phyloP scores from a whole-genome alignment of 192 early-diverging fungal genomes.

The Entomortierella beljakovae region DNA sequence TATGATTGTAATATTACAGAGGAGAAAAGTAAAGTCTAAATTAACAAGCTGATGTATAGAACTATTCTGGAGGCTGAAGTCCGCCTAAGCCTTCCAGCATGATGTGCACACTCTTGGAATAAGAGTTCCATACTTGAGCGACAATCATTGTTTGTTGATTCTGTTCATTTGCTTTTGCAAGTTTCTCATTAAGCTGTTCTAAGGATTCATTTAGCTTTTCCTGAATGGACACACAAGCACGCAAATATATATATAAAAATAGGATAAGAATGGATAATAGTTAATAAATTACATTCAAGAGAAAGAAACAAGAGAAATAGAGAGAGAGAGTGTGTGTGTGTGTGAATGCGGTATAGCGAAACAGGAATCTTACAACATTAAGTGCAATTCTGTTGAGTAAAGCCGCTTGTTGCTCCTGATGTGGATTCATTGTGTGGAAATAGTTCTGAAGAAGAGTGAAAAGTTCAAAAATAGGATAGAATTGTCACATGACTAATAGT shows the following conservation, averaged over 20 bases:
- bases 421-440: no score
- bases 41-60: no score
- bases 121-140: conserved; percentile 39
- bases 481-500: background rate
- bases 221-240: conserved; percentile 3
- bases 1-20: no score
- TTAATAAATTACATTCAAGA: background rate
- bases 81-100: conserved; percentile 45
- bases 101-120: conserved; percentile 43
- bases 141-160: conserved; percentile 35
- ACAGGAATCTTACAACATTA: conserved; percentile 23
- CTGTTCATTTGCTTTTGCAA: conserved; percentile 26
- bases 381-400: conserved; percentile 48
- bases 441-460: background rate
- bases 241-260: background rate
- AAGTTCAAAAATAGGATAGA: background rate
- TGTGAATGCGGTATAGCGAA: background rate
- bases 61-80: conserved; percentile 39
- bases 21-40: no score
- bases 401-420: conserved; percentile 50
- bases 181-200: conserved; percentile 37
- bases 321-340: no score
- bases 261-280: background rate
- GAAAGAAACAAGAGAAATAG: background rate
- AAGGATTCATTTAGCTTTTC: conserved; percentile 48